These are phyloP conservation scores for Epichloe brachyelytri DNA, from an alignment of 2,329 filamentous ascomycete genomes.

Conservation along the genomic window DNA sequence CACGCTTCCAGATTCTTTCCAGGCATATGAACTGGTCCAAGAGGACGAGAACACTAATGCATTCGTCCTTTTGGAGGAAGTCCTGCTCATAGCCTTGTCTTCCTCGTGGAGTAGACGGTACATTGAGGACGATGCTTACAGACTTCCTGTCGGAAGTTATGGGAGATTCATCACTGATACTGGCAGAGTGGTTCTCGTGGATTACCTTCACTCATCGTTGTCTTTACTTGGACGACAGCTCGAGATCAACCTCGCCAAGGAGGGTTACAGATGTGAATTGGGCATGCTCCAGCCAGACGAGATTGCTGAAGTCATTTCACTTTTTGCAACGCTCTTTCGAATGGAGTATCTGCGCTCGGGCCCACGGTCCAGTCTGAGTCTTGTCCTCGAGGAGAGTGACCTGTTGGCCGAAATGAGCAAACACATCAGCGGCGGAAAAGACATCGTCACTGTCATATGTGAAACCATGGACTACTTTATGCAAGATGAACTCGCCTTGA, in stretches of 20 bases:
- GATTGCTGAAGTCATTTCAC: slow-evolving; percentile 57
- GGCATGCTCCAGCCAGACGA: slow-evolving; percentile 45
- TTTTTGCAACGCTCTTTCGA: slow-evolving; percentile 59
- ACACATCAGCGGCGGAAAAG: slow-evolving; percentile 46
- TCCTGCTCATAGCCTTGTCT: slow-evolving; percentile 47
- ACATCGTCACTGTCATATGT: slow-evolving; percentile 71
- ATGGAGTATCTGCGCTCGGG: slow-evolving; percentile 30
- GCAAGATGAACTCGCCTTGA: slow-evolving; percentile 41
- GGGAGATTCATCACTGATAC: slow-evolving; percentile 67
- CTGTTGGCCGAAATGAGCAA: slow-evolving; percentile 43
- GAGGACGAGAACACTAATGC: slow-evolving; percentile 80
- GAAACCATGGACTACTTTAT: slow-evolving; percentile 68
- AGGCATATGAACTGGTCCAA: slow-evolving; percentile 61
- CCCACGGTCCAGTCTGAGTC: slow-evolving; percentile 14
- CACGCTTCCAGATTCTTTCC: slow-evolving; percentile 57
- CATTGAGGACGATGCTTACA: slow-evolving; percentile 38
- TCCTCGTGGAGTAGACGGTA: slow-evolving; percentile 31
- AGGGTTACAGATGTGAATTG: slow-evolving; percentile 38
- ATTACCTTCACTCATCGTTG: slow-evolving; percentile 68
- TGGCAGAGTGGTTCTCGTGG: slow-evolving; percentile 62
- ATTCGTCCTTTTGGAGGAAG: slow-evolving; percentile 51
- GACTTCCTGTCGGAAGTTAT: slow-evolving; percentile 50
- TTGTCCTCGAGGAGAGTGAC: slow-evolving; percentile 23
- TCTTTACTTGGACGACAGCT: slow-evolving; percentile 67
- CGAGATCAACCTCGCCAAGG: slow-evolving; percentile 50